phyloP scores from a whole-genome alignment of 495 filamentous ascomycete genomes.

The Penicillium subrubescens region DNA sequence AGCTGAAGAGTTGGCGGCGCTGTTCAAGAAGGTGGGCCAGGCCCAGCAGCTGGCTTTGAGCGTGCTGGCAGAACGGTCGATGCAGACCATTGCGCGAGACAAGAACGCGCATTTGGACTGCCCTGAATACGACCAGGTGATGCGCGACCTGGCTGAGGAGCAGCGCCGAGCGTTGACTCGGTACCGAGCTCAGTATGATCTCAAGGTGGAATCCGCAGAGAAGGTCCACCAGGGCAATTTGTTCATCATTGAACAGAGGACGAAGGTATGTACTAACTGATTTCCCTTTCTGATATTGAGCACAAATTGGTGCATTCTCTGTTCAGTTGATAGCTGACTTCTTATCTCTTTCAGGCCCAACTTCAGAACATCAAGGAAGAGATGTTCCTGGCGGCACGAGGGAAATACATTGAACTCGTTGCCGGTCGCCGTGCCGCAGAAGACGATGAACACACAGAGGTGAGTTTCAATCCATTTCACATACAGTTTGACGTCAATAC shows the following conservation, averaged over 20 bases:
- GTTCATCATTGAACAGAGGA: slow-evolving; percentile 29
- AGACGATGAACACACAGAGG: slow-evolving; percentile 53
- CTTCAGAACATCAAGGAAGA: slow-evolving; percentile 40
- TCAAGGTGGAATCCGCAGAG: slow-evolving; percentile 31
- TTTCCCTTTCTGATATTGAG: slow-evolving; percentile 5
- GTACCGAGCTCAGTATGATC: slow-evolving; percentile 32
- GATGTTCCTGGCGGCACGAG: slow-evolving; percentile 39
- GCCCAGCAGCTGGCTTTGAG: slow-evolving; percentile 43
- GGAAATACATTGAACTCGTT: slow-evolving; percentile 46
- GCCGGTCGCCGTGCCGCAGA: slow-evolving; percentile 44
- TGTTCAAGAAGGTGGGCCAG: slow-evolving; percentile 47
- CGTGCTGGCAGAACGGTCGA: slow-evolving; percentile 41
- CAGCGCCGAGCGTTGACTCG: slow-evolving; percentile 22
- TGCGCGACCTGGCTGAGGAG: slow-evolving; percentile 23
- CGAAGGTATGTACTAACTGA: slow-evolving; percentile 25
- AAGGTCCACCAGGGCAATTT: slow-evolving; percentile 32
- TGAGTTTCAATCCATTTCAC: slow-evolving; percentile 17
- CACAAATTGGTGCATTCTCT: not conserved
- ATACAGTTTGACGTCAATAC: too few relatives aligned
- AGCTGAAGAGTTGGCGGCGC: slow-evolving; percentile 43
- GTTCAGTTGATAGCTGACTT: not conserved
- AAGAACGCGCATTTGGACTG: slow-evolving; percentile 46
- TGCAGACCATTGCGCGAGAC: slow-evolving; percentile 41
- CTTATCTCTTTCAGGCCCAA: slow-evolving; percentile 19
- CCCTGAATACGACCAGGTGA: slow-evolving; percentile 42